Evolutionary conservation across 352 stramenopile genomes (phyloP).

Genomic region (Globisporangium orthogonon): DNA sequence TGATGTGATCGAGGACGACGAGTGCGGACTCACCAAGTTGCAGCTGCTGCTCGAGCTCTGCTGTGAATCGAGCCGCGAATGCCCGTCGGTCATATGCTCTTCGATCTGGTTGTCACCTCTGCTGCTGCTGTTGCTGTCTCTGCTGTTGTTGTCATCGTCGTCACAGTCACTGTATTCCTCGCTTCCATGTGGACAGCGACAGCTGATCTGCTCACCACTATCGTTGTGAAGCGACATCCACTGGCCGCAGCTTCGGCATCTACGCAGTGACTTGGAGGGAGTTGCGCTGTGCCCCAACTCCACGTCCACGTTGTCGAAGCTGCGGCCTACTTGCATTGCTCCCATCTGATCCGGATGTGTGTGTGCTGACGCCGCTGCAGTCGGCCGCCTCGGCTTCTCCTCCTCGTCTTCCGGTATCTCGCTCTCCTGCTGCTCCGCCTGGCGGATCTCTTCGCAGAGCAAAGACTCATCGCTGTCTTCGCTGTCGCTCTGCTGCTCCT

Average conservation of each 20-base stretch:
- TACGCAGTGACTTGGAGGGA: neutral
- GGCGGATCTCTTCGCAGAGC: conserved; percentile 14
- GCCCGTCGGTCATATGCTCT: neutral
- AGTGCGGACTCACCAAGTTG: conserved; percentile 2
- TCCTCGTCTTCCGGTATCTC: conserved; percentile 1
- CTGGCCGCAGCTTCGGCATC: conserved; percentile 7
- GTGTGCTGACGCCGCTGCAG: neutral
- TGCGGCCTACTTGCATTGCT: neutral
- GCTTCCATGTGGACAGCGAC: conserved; percentile 9
- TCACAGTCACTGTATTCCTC: conserved; percentile 17
- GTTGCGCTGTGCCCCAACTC: neutral
- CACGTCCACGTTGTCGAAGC: neutral
- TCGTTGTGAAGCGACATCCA: conserved; percentile 23
- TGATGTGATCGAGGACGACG: conserved; percentile 8
- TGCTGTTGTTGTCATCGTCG: conserved; percentile 21
- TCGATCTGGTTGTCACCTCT: conserved; percentile 19
- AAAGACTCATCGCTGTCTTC: neutral
- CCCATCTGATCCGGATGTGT: neutral
- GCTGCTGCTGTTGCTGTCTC: conserved; percentile 28
- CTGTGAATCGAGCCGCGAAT: neutral
- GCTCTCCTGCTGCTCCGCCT: conserved; percentile 6
- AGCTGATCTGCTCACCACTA: conserved; percentile 19
- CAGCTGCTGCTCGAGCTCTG: neutral
- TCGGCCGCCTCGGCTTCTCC: conserved; percentile 1
- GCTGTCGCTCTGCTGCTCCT: neutral